Conservation (phyloP, 2,329 filamentous ascomycete genomes). For the Microdochium bolleyi region DNA sequence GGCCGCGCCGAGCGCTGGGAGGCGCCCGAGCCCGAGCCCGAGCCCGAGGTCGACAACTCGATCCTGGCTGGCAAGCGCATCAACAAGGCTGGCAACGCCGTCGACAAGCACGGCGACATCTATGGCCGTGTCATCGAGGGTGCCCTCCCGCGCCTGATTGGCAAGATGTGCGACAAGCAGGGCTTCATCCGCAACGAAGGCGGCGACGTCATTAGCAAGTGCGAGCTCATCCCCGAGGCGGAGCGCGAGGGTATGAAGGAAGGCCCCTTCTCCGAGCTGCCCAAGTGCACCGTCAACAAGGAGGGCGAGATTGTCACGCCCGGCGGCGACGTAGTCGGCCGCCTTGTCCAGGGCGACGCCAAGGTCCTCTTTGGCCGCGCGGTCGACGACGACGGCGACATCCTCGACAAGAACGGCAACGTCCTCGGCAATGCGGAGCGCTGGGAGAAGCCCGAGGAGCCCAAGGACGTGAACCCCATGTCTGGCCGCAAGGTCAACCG, state of each 20-base stretch:
- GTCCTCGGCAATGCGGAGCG: slow-evolving; percentile 49
- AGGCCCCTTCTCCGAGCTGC: slow-evolving; percentile 60
- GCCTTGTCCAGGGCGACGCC: slow-evolving; percentile 60
- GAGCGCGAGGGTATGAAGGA: slow-evolving; percentile 57
- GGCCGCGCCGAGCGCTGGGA: slow-evolving; percentile 65
- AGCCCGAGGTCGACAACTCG: slow-evolving; percentile 48
- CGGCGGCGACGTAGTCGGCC: slow-evolving; percentile 63
- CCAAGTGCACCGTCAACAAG: slow-evolving; percentile 57
- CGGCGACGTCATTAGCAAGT: slow-evolving; percentile 61
- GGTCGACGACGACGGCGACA: slow-evolving; percentile 77
- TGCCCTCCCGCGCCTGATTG: slow-evolving; percentile 52
- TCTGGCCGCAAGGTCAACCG: slow-evolving; percentile 48
- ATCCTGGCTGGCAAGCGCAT: slow-evolving; percentile 61
- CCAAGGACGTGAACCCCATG: slow-evolving; percentile 43
- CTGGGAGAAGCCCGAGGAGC: slow-evolving; percentile 47
- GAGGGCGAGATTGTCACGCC: slow-evolving; percentile 61
- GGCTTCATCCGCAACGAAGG: slow-evolving; percentile 66
- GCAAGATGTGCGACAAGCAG: slow-evolving; percentile 63
- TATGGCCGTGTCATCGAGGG: slow-evolving; percentile 63
- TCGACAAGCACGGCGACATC: slow-evolving; percentile 44
- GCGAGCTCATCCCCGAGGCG: slow-evolving; percentile 59
- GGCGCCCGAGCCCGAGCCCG: slow-evolving; percentile 34
- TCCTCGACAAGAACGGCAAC: slow-evolving; percentile 68
- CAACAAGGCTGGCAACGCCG: slow-evolving; percentile 60
- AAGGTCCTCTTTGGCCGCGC: slow-evolving; percentile 65